Base-by-base conservation (phyloP, 2,329 filamentous ascomycete genomes). In the Diaporthe destruens region DNA sequence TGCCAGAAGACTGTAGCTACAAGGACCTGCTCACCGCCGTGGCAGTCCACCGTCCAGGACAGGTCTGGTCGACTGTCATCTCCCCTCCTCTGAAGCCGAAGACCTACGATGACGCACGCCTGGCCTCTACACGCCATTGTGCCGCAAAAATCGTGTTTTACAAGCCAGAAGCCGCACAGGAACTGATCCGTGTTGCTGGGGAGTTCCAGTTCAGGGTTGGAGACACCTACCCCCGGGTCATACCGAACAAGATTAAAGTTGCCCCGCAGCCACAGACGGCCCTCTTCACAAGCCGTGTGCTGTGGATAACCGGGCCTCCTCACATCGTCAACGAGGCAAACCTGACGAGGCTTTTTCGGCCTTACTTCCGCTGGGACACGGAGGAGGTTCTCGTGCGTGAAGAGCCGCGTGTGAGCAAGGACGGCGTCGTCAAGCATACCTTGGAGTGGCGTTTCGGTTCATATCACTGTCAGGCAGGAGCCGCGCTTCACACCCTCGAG, bases 71-170 rank as follows among this genome's bases (percentile, higher is more conserved):
- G 16, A 67, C 18, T 8, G n/a, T 47, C 39, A 74, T 74, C 66
- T 68, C 57, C 14, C 32, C 32, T 0, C 71, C 73, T 0, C 29
- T 44, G 59, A 7, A 5, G 25, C 14, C 14, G 11, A 11, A 5
- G n/a, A 51, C 9, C 47, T 8, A n/a, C 0, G 14, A 20, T 0
- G 14, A 55, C 2, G 11, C 8, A 1, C 8, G 7, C 14, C 57
- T 59, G 36, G 1, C 39, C 0, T 23, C 12, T 2, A n/a, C n/a
- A n/a, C 56, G 59, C 29, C 34, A 29, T 44, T 71, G 54, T 2
- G 74, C 70, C 0, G 74, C 72, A 20, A 75, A 75, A 47, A 25
- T 75, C 32, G 53, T 71, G 51, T 75, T 75, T 63, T 75, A 74
- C 67, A 32, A 56, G 3, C 6, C 1, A 3, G 67, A 8, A 3